phyloP scores from a whole-genome alignment of 1,284 basidiomycete species.

The Trametes hirsuta region DNA sequence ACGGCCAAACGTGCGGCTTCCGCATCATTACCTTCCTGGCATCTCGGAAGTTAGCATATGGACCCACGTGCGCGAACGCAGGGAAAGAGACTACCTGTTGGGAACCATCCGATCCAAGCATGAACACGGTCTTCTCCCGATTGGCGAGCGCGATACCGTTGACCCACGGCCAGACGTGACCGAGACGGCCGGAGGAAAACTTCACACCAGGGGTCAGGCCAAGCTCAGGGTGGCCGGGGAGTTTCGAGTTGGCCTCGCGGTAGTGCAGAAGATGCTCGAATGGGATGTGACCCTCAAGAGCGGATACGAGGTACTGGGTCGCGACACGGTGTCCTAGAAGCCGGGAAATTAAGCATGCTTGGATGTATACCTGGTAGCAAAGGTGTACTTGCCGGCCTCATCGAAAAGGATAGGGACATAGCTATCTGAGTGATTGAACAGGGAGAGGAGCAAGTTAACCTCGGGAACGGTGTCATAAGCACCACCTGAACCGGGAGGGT shows the following conservation, averaged over 20 bases:
- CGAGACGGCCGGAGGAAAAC: constrained; percentile 85
- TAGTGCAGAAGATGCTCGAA: constrained; percentile 80
- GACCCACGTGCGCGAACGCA: constrained; percentile 9
- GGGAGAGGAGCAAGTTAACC: constrained; percentile 71
- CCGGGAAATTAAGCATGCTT: constrained; percentile 1
- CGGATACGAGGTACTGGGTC: constrained; percentile 82
- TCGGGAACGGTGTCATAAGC: constrained; percentile 87
- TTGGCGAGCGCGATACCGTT: constrained; percentile 84
- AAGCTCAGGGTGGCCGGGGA: constrained; percentile 85
- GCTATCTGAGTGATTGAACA: constrained; percentile 68
- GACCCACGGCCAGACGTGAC: constrained; percentile 83
- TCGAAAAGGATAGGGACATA: constrained; percentile 74
- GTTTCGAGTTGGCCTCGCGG: constrained; percentile 80
- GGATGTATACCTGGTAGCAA: neutral
- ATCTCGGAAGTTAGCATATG: neutral
- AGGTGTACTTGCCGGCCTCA: constrained; percentile 63
- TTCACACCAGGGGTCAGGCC: constrained; percentile 86
- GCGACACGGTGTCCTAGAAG: constrained; percentile 80
- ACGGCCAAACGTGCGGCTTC: constrained; percentile 86
- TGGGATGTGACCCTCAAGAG: constrained; percentile 71
- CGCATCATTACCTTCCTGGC: constrained; percentile 85
- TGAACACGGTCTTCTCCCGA: constrained; percentile 75
- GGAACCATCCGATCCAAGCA: constrained; percentile 85
- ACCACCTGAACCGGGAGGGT: constrained; percentile 53
- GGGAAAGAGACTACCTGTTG: constrained; percentile 52